These are phyloP conservation scores for Pseudopithomyces chartarum DNA, from an alignment of 2,329 filamentous ascomycete species.

Conservation along the genomic window DNA sequence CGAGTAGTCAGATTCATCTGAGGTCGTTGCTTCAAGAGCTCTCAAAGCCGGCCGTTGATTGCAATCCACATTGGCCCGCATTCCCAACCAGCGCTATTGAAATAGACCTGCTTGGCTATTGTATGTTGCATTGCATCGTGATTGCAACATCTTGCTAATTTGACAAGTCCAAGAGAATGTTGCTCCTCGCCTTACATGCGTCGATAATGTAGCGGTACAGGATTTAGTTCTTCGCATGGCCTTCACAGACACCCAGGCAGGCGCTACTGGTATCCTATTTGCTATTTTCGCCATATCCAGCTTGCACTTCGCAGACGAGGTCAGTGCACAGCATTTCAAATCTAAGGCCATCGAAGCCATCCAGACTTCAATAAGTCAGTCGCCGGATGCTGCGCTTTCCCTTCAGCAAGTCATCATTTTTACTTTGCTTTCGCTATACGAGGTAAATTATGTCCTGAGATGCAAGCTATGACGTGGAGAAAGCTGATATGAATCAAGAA, in stretches of 20 bases:
- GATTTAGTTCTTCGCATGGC: slow-evolving; percentile 15
- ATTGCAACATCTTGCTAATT: neutral
- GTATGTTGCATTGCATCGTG: neutral
- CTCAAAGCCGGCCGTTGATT: neutral
- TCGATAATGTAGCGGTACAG: slow-evolving; percentile 7
- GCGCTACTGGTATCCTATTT: slow-evolving; percentile 14
- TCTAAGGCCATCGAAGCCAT: slow-evolving; percentile 11
- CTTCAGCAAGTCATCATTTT: slow-evolving; percentile 17
- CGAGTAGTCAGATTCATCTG: neutral
- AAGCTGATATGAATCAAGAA: neutral
- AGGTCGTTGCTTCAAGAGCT: neutral
- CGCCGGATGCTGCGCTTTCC: neutral
- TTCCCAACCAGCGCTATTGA: slow-evolving; percentile 1
- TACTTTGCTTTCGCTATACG: slow-evolving; percentile 17
- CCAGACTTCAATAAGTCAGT: slow-evolving; percentile 2
- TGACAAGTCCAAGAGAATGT: slow-evolving; percentile 10
- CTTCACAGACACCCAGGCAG: slow-evolving; percentile 11
- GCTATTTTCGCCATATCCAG: slow-evolving; percentile 16
- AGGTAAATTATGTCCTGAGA: slow-evolving; percentile 8
- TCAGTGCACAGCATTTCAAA: slow-evolving; percentile 11
- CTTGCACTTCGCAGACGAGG: slow-evolving; percentile 11
- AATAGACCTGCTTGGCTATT: slow-evolving; percentile 14
- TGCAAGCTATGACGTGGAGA: neutral
- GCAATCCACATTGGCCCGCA: slow-evolving; percentile 16
- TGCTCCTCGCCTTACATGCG: slow-evolving; percentile 9